These are phyloP conservation scores for Patellifolia procumbens DNA, from an alignment of 179 eudicot genomes.

Conservation along the genomic window DNA sequence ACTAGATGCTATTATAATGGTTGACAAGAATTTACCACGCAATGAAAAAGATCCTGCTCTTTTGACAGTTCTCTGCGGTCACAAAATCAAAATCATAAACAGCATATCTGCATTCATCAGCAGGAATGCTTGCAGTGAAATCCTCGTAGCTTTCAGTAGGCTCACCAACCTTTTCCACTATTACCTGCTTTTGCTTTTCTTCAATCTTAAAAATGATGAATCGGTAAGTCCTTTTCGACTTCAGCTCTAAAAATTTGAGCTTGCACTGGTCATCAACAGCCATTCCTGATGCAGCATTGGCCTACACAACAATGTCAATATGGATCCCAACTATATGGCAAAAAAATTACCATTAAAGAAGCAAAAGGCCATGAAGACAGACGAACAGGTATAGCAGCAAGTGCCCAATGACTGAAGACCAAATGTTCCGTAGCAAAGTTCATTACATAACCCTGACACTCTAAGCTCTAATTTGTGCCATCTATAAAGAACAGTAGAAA, in stretches of 20 bases:
- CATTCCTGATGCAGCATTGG: conserved; percentile 23
- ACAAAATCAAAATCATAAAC: conserved; percentile 21
- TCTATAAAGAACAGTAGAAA: too few relatives aligned
- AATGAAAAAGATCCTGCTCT: conserved; percentile 25
- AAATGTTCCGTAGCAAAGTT: background rate
- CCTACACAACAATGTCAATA: conserved; percentile 5
- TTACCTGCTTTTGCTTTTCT: conserved; percentile 20
- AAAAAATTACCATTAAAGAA: background rate
- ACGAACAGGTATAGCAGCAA: background rate
- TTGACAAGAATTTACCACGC: conserved; percentile 11
- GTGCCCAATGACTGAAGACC: background rate
- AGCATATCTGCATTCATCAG: conserved; percentile 21
- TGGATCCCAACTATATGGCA: too few relatives aligned
- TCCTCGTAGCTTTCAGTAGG: conserved; percentile 17
- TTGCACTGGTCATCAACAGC: conserved; percentile 19
- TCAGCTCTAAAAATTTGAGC: conserved; percentile 19
- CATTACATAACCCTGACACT: too few relatives aligned
- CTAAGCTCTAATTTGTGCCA: too few relatives aligned
- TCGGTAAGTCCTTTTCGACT: conserved; percentile 21
- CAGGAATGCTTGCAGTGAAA: conserved; percentile 15
- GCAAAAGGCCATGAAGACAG: background rate
- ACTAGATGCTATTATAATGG: background rate
- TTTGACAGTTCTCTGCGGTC: conserved; percentile 22
- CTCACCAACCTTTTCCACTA: conserved; percentile 22
- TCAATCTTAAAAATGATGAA: conserved; percentile 19